Conservation (phyloP, 495 filamentous ascomycete genomes). For the Penicillium odoratum region DNA sequence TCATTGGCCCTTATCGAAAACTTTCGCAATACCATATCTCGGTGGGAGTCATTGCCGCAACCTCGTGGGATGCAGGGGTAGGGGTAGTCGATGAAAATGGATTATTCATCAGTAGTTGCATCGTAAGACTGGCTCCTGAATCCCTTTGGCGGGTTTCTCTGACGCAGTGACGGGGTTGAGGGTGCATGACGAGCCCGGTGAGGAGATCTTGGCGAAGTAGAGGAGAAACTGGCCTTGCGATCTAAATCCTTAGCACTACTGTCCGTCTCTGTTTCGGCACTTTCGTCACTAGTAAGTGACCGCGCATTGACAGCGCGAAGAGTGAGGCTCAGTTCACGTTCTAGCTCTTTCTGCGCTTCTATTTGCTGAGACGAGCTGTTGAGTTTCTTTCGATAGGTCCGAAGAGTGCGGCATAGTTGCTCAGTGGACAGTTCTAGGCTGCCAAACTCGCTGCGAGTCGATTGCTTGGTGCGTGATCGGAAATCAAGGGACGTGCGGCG, state of each 20-base stretch:
- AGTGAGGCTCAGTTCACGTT: conserved; percentile 77
- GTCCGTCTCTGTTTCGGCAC: conserved; percentile 41
- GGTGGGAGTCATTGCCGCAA: not conserved
- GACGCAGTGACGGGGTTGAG: conserved; percentile 38
- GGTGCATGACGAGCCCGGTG: conserved; percentile 35
- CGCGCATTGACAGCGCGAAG: conserved; percentile 64
- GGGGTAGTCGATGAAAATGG: too few species aligned
- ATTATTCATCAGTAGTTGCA: conserved; percentile 1
- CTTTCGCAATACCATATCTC: not conserved
- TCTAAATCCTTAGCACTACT: conserved; percentile 49
- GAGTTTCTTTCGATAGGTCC: conserved; percentile 81
- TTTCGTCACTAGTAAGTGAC: conserved; percentile 28
- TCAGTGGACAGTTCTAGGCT: conserved; percentile 74
- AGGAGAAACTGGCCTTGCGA: conserved; percentile 23
- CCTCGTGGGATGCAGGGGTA: not conserved
- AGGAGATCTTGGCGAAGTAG: conserved; percentile 22
- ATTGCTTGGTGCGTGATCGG: conserved; percentile 54
- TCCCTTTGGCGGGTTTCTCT: conserved; percentile 10
- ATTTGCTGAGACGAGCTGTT: conserved; percentile 60
- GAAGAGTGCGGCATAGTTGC: conserved; percentile 74
- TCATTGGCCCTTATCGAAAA: not conserved
- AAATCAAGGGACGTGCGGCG: conserved; percentile 61
- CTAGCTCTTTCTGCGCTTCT: conserved; percentile 69
- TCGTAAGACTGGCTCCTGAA: conserved; percentile 6
- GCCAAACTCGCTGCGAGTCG: conserved; percentile 56